Evolutionary conservation across 805 yeast species (phyloP).

Genomic region (Cyberlindnera sargentensis): DNA sequence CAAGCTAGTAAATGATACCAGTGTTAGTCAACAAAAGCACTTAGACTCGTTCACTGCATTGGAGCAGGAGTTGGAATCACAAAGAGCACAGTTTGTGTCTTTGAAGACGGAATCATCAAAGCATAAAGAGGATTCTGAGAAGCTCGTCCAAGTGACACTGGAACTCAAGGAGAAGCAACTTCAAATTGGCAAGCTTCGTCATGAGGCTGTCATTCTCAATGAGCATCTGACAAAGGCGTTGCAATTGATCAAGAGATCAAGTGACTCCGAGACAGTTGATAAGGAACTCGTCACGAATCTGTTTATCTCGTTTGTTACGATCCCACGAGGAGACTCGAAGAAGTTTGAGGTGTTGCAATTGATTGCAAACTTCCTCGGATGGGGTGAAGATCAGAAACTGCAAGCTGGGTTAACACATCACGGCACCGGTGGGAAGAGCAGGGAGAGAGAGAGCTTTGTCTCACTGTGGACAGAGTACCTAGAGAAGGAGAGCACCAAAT

Average conservation of each 20-base stretch:
- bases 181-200: conserved; percentile 83
- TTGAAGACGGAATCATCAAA: neutral
- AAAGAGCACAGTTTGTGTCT: conserved; percentile 16
- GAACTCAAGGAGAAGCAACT: conserved; percentile 67
- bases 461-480: conserved; percentile 75
- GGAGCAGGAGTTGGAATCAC: conserved; percentile 22
- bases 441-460: conserved; percentile 45
- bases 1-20: conserved; percentile 3
- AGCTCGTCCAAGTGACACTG: conserved; percentile 34
- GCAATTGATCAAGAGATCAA: conserved; percentile 71
- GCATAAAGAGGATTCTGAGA: conserved; percentile 7
- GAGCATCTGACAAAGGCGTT: conserved; percentile 95
- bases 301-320: conserved; percentile 72
- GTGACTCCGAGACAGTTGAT: conserved; percentile 73
- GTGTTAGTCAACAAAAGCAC: conserved; percentile 2
- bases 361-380: conserved; percentile 72
- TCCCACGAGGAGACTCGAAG: conserved; percentile 91
- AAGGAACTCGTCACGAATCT: conserved; percentile 84
- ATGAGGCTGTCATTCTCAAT: conserved; percentile 87
- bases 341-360: conserved; percentile 88
- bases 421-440: conserved; percentile 14
- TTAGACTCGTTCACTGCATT: conserved; percentile 5
- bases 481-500: conserved; percentile 52
- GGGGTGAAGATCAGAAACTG: conserved; percentile 77
- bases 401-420: conserved; percentile 63